phyloP scores from a whole-genome alignment of 768 basidiomycete genomes.

The Lactarius akahatsu region DNA sequence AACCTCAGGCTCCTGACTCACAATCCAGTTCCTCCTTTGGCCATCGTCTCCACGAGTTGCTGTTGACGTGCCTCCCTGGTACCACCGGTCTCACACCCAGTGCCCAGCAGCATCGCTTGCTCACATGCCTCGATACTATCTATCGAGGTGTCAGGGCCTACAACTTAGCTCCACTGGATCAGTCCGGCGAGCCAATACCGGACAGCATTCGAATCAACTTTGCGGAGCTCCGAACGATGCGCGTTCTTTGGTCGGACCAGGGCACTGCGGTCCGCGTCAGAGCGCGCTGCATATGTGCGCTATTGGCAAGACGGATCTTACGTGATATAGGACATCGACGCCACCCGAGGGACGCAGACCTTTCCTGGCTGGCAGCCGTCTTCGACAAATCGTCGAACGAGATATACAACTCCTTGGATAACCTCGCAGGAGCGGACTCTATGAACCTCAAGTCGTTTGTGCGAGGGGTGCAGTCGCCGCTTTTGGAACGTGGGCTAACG shows the following conservation, averaged over 20 bases:
- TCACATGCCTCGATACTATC: not conserved
- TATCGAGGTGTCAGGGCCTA: not conserved
- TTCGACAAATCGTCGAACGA: not conserved
- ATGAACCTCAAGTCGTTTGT: not conserved
- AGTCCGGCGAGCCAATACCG: not conserved
- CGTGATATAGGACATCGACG: not conserved
- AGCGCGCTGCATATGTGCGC: constrained; percentile 1
- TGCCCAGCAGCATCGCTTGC: not conserved
- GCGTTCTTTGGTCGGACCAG: not conserved
- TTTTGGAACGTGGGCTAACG: not conserved
- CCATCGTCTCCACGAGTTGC: not conserved
- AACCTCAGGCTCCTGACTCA: not conserved
- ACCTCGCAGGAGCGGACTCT: not conserved
- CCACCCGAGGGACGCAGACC: not conserved
- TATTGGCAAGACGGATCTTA: not conserved
- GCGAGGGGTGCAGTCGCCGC: not conserved
- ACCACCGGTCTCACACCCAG: not conserved
- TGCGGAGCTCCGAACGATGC: not conserved
- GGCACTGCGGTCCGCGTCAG: not conserved
- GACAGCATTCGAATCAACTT: not conserved
- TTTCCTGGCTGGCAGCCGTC: not conserved
- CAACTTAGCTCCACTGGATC: not conserved
- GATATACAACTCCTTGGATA: not conserved
- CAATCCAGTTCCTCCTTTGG: not conserved
- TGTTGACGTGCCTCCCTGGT: constrained; percentile 4